Base-by-base conservation (phyloP, 192 early-diverging fungal genomes). In the Coemansia sp. region DNA sequence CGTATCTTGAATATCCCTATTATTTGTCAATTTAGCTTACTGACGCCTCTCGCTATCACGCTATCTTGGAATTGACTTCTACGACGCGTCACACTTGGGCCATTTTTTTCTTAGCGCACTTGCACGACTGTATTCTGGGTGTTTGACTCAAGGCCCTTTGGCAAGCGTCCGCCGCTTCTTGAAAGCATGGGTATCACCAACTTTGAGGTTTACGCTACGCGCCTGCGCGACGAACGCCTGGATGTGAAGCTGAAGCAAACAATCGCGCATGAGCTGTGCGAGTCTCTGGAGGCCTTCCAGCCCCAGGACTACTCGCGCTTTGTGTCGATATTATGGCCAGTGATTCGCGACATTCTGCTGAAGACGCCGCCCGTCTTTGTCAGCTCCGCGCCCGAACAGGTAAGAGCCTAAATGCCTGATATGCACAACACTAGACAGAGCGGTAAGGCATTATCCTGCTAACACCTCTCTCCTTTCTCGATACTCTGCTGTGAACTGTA, bases 261-360 rank as follows among this genome's bases (percentile, higher is more conserved):
- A 27, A 94, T 95, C 68, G 92, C 91, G 3, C 89, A 82, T 57
- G 96, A 97, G 73, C 85, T 99, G 4, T 84, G 93, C 70, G 96
- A 99, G 70, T 93, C 93, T 31, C 91, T 97, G 2, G 97, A 99
- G 76, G 85, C 93, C 38, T 91, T 93, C 64, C 97, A 97, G 78
- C 87, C 91, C 3, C 85, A 89, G 43, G 96, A 99, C 71, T 93
- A 94, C 75, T 87, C 89, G 27, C 87, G 91, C 47, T 91, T 95
- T 67, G 72, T 97, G 16, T 75, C 89, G 10, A 87, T 89, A 24
- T 72, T 97, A 49, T 89, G 96, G 74, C 97, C 97, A 3, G 92
- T 91, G 22, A 94, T 99, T 70, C 77, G 84, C 24, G 87, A 90
- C 66, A 88, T 97, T 6, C 74, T 99, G 33, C 71, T 87, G 51